Evolutionary conservation across 2,329 filamentous ascomycete species (phyloP).

Genomic region (Aureobasidium melanogenum): DNA sequence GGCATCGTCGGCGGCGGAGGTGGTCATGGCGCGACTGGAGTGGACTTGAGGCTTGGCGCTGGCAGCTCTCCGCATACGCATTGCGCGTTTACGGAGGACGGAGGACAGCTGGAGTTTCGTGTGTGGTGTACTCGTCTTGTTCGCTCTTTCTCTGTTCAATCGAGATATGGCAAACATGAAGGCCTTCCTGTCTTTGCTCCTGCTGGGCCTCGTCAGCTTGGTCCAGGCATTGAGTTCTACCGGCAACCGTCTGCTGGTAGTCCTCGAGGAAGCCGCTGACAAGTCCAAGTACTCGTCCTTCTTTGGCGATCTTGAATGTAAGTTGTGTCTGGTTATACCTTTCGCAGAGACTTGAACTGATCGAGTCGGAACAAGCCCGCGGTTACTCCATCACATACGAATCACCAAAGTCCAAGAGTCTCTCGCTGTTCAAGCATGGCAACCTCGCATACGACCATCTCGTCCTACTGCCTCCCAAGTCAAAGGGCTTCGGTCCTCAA

Average conservation of each 20-base stretch:
- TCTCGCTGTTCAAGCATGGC: constrained; percentile 76
- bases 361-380: constrained; percentile 49
- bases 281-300: constrained; percentile 79
- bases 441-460: constrained; percentile 88
- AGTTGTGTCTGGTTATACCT: constrained; percentile 10
- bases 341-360: neutral
- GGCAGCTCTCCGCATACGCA: constrained; percentile 4
- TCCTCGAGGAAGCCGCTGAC: constrained; percentile 74
- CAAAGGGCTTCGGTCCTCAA: constrained; percentile 86
- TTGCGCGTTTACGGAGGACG: constrained; percentile 1
- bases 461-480: constrained; percentile 76
- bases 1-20: neutral
- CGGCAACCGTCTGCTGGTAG: constrained; percentile 72
- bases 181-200: constrained; percentile 33
- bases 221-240: constrained; percentile 70
- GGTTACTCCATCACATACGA: constrained; percentile 75
- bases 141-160: neutral
- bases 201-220: constrained; percentile 57
- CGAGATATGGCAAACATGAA: constrained; percentile 22
- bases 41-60: neutral
- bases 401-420: constrained; percentile 68
- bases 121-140: neutral
- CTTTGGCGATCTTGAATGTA: constrained; percentile 60
- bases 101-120: constrained; percentile 7
- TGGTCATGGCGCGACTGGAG: neutral